These are phyloP conservation scores for Kwoniella shandongensis DNA, from an alignment of 768 basidiomycete genomes.

Conservation along the genomic window DNA sequence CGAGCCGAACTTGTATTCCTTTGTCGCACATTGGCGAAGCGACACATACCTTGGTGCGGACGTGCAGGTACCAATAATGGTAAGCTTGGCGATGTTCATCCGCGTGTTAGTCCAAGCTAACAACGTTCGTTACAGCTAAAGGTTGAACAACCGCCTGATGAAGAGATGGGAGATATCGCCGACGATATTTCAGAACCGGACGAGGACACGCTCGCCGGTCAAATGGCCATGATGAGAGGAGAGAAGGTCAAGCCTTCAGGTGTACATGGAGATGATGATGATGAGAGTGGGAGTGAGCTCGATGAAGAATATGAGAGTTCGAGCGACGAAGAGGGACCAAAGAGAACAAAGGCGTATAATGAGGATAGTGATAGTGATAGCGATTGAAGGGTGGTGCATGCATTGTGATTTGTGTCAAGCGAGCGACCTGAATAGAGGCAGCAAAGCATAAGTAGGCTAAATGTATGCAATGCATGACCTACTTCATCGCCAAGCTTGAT, in stretches of 20 bases:
- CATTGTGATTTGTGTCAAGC: background rate
- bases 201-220: constrained; percentile 91
- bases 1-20: constrained; percentile 76
- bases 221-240: constrained; percentile 96
- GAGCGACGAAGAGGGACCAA: constrained; percentile 48
- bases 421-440: too few relatives aligned
- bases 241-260: constrained; percentile 74
- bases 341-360: constrained; percentile 39
- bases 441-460: too few relatives aligned
- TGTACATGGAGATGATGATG: constrained; percentile 64
- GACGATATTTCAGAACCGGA: constrained; percentile 98
- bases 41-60: constrained; percentile 89
- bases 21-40: constrained; percentile 80
- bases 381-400: constrained; percentile 34
- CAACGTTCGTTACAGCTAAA: constrained; percentile 62
- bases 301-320: constrained; percentile 58
- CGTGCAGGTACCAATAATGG: constrained; percentile 66
- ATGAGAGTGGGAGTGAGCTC: constrained; percentile 53
- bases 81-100: constrained; percentile 55
- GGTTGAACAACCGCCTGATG: constrained; percentile 69
- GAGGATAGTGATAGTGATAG: constrained; percentile 44
- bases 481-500: too few relatives aligned
- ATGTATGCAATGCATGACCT: too few relatives aligned
- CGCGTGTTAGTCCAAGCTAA: background rate
- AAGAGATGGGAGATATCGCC: constrained; percentile 61